Evolutionary conservation across 2,329 filamentous ascomycete species (phyloP), one percentile per base, ranked within the genome.

Genomic region (Arthrobotrys megalospora): DNA sequence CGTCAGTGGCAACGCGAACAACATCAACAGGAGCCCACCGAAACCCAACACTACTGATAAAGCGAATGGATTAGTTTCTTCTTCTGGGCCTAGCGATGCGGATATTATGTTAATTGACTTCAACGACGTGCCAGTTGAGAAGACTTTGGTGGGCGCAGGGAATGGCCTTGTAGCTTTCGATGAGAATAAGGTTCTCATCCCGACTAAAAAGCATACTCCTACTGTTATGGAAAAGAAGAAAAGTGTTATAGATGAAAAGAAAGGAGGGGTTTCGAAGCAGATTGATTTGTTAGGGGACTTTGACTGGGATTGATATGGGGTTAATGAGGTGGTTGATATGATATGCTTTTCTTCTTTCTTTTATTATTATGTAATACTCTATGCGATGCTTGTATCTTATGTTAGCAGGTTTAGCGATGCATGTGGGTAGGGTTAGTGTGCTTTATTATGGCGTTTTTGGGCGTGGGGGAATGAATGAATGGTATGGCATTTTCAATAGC

Each of bases 51-150:
- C 8, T 1, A 8, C n/a, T 0, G 21, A 58, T 12, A 41, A 38
- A 58, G 11, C 34, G 19, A 24, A 16, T 1, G 16, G n/a, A 1
- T 10, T 10, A 8, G 16, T 19, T 3, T 21, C 53, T 7, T 19
- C 53, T 21, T 28, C 48, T 11, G 12, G 11, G 7, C 12, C 8
- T 24, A 11, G 45, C 45, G 19, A 21, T 19, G 63, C 38, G 24
- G 71, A 76, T 3, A 41, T 41, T 1, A 6, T 34, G 1, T 24
- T 76, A n/a, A 69, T 76, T n/a, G 47, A 12, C 14, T 76, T 69
- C 24, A 55, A 76, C n/a, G 66, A 70, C 16, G 66, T 62, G n/a
- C 62, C 70, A n/a, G 11, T 34, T n/a, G 28, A 8, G 36, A 76
- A 64, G 28, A 58, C 64, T 12, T 38, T 41, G 11, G 16, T 36